Conservation (phyloP, 2,329 filamentous ascomycete genomes). For the Aspergillus brunneoviolaceus region DNA sequence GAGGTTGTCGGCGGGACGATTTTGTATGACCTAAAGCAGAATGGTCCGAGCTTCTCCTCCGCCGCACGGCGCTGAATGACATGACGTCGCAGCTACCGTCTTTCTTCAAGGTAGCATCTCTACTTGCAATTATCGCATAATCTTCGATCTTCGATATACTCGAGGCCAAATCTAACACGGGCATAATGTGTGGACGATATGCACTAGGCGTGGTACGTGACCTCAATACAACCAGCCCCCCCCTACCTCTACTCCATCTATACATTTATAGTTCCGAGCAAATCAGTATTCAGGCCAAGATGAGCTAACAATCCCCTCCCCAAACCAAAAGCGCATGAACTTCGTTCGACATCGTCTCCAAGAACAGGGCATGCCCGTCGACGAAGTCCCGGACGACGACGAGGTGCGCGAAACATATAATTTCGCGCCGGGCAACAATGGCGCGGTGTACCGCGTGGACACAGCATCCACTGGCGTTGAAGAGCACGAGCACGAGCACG, state of each 20-base stretch:
- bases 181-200: constrained; percentile 67
- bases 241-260: background rate
- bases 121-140: background rate
- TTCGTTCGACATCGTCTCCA: constrained; percentile 73
- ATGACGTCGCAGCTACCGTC: background rate
- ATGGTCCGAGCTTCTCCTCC: background rate
- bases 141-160: too few species aligned
- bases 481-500: background rate
- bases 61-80: background rate
- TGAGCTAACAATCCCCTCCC: background rate
- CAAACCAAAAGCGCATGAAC: constrained; percentile 62
- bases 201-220: constrained; percentile 59
- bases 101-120: background rate
- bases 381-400: constrained; percentile 71
- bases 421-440: constrained; percentile 83
- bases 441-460: constrained; percentile 81
- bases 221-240: background rate
- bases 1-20: background rate
- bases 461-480: constrained; percentile 46
- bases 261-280: background rate
- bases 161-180: background rate
- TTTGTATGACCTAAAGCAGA: background rate
- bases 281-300: background rate
- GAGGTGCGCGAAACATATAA: constrained; percentile 78
- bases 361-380: constrained; percentile 70